Percentiles rank a stretch among this genome's conserved stretches.
Conservation (phyloP, 2,329 filamentous ascomycete species). For the Escovopsis sp. region DNA sequence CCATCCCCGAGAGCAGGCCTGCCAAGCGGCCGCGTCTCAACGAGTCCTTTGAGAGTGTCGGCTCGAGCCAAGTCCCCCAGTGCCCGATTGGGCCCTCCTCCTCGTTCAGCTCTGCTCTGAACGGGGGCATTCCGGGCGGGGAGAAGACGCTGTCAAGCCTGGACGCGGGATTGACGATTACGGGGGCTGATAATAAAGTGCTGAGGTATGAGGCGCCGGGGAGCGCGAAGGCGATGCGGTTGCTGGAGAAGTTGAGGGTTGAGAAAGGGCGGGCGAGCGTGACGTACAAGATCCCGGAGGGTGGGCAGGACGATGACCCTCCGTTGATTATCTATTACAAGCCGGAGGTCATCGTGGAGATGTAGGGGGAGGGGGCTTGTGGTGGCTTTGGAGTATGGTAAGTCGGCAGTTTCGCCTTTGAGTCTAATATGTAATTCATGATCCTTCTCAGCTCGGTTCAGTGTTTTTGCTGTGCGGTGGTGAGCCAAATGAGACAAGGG, state of each 20-base stretch:
- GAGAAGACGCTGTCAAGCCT: no score
- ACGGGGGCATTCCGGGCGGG: no score
- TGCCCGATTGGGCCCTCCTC: not conserved
- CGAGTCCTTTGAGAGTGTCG: not conserved
- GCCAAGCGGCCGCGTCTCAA: not conserved
- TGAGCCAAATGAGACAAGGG: no score
- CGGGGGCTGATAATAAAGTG: not conserved
- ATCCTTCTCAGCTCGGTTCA: not conserved
- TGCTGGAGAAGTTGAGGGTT: not conserved
- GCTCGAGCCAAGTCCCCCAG: no score
- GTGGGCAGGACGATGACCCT: not conserved
- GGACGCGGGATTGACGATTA: not conserved
- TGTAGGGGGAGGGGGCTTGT: not conserved
- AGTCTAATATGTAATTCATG: not conserved
- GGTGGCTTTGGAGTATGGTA: no score
- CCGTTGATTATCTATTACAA: not conserved
- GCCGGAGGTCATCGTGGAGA: not conserved
- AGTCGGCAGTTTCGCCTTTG: no score
- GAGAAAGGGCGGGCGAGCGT: not conserved
- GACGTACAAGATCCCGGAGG: constrained; percentile 2
- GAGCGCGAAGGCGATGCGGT: not conserved
- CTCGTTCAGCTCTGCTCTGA: not conserved
- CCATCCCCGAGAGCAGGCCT: constrained; percentile 3
- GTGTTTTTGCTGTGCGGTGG: not conserved
- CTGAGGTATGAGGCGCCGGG: not conserved